These are phyloP conservation scores for Diaporthe citriasiana DNA, from an alignment of 2,329 filamentous ascomycete genomes.

Conservation along the genomic window DNA sequence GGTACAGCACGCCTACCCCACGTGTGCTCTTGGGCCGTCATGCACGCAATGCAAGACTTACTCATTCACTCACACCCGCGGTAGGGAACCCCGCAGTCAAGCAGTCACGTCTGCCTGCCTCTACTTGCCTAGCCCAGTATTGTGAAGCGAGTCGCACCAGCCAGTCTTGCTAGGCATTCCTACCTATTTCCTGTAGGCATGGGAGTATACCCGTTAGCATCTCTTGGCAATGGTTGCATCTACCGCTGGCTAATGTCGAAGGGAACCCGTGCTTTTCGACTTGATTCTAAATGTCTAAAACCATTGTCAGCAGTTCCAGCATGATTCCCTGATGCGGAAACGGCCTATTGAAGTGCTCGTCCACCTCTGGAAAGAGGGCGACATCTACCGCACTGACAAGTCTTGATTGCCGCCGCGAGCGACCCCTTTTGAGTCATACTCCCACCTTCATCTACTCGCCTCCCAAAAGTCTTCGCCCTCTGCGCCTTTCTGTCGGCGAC, in stretches of 20 bases:
- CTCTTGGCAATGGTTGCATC: not conserved
- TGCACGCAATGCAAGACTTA: conserved; percentile 5
- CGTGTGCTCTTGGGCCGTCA: conserved; percentile 8
- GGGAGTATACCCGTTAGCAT: not conserved
- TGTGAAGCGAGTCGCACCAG: not conserved
- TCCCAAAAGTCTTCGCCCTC: no score
- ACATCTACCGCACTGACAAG: not conserved
- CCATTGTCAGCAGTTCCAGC: not conserved
- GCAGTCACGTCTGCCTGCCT: not conserved
- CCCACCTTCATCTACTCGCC: no score
- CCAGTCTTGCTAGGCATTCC: not conserved
- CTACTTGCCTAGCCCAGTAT: not conserved
- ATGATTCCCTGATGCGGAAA: not conserved
- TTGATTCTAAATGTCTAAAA: not conserved
- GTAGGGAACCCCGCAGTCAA: conserved; percentile 8
- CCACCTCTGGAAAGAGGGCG: not conserved
- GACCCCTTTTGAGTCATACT: not conserved
- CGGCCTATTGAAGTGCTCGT: not conserved
- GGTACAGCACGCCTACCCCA: conserved; percentile 15
- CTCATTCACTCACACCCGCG: not conserved
- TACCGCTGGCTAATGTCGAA: not conserved
- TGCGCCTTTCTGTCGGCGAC: not conserved
- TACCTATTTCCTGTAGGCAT: no score
- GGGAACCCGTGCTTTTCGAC: not conserved
- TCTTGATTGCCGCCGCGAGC: not conserved